These are phyloP conservation scores for Neurospora pannonica DNA, from an alignment of 495 filamentous ascomycete genomes.

Conservation along the genomic window DNA sequence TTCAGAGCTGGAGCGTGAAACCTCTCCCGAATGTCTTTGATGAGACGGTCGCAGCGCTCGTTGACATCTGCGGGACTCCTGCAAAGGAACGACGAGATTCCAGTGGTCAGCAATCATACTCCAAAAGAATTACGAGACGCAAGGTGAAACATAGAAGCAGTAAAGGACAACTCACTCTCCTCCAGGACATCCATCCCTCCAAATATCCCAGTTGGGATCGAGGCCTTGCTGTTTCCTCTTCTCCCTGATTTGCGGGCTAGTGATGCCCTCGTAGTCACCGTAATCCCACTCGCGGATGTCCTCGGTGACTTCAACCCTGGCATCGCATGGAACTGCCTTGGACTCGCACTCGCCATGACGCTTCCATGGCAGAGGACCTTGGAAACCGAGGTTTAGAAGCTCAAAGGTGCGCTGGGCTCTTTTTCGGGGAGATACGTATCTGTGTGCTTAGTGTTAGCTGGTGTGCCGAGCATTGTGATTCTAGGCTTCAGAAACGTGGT, in stretches of 20 bases:
- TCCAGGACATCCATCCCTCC: constrained; percentile 67
- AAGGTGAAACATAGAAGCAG: too few species aligned
- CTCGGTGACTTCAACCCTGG: constrained; percentile 57
- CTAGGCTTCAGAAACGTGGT: neutral
- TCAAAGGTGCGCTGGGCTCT: constrained; percentile 84
- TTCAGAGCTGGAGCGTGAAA: constrained; percentile 45
- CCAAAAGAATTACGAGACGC: neutral
- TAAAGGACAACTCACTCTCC: constrained; percentile 43
- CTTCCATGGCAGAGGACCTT: constrained; percentile 37
- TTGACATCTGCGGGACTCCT: constrained; percentile 56
- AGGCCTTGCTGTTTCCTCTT: constrained; percentile 50
- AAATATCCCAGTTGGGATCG: constrained; percentile 64
- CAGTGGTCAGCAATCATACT: neutral
- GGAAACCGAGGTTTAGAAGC: constrained; percentile 55
- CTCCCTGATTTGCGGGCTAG: constrained; percentile 57
- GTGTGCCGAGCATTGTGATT: neutral
- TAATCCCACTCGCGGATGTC: constrained; percentile 93
- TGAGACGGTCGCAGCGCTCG: constrained; percentile 61
- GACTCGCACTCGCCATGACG: constrained; percentile 25
- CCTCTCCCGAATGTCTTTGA: constrained; percentile 57
- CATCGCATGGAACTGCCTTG: constrained; percentile 28
- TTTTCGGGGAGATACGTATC: constrained; percentile 77
- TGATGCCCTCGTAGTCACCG: constrained; percentile 89
- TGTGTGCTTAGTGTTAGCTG: constrained; percentile 9
- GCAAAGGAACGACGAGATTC: neutral